phyloP scores from a whole-genome alignment of 768 basidiomycete species.

The Cystofilobasidium macerans region DNA sequence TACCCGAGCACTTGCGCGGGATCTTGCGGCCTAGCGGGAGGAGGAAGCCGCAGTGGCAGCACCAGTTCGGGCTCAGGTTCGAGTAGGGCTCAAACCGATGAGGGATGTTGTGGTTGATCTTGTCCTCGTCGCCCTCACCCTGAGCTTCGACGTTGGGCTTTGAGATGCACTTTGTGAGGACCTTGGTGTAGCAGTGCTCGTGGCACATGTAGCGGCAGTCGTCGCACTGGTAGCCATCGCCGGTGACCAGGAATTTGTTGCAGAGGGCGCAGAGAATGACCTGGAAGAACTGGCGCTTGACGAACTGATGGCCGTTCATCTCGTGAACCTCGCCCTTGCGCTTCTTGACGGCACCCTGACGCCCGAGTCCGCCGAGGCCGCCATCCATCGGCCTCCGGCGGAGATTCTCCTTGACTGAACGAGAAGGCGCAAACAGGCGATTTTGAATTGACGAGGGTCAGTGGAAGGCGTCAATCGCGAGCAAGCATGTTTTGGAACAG shows the following conservation, averaged over 20 bases:
- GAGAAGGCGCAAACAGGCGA: too few species aligned
- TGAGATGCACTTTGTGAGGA: slow-evolving; percentile 97
- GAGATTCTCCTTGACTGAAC: slow-evolving; percentile 94
- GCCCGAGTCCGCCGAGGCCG: slow-evolving; percentile 77
- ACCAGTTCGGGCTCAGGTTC: slow-evolving; percentile 97
- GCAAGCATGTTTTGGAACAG: not conserved
- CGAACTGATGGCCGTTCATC: slow-evolving; percentile 98
- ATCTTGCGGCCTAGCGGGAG: slow-evolving; percentile 94
- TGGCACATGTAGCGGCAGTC: slow-evolving; percentile 98
- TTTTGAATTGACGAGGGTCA: too few species aligned
- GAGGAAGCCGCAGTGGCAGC: slow-evolving; percentile 98
- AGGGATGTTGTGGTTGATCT: slow-evolving; percentile 97
- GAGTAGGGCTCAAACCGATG: slow-evolving; percentile 95
- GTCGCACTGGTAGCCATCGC: slow-evolving; percentile 96
- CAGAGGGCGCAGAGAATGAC: slow-evolving; percentile 98
- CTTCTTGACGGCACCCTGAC: slow-evolving; percentile 95
- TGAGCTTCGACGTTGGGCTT: slow-evolving; percentile 76
- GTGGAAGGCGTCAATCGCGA: too few species aligned
- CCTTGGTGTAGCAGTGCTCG: slow-evolving; percentile 97
- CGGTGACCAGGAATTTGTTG: slow-evolving; percentile 92
- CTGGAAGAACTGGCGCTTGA: slow-evolving; percentile 95
- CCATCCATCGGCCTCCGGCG: slow-evolving; percentile 83
- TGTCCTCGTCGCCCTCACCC: slow-evolving; percentile 85
- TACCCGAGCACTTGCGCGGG: slow-evolving; percentile 71
- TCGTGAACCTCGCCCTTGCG: slow-evolving; percentile 97